These are phyloP conservation scores for Sclerotiophoma versabilis DNA, from an alignment of 2,329 filamentous ascomycete species.

Conservation along the genomic window DNA sequence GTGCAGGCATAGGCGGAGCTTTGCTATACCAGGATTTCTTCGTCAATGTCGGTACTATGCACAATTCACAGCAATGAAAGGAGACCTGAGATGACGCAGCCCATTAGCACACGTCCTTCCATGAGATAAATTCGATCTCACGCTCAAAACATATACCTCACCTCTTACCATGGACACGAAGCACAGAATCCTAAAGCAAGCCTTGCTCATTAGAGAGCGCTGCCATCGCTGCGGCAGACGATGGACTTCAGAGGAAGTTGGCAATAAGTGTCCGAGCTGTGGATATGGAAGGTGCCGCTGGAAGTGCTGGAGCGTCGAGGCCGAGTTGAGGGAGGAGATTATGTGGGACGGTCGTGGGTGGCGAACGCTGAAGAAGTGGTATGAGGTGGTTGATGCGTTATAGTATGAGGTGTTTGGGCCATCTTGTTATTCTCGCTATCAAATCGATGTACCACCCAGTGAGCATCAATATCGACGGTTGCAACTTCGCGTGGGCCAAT, in stretches of 20 bases:
- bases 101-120: neutral
- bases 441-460: conserved; percentile 22
- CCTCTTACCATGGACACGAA: neutral
- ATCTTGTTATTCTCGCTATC: no score
- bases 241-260: conserved; percentile 1
- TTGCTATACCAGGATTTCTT: neutral
- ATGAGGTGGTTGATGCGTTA: neutral
- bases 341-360: neutral
- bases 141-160: neutral
- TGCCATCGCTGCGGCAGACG: conserved; percentile 5
- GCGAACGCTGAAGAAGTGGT: neutral
- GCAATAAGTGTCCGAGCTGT: conserved; percentile 2
- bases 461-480: no score
- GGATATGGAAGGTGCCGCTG: neutral
- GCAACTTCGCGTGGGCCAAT: no score
- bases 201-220: neutral
- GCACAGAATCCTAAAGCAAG: neutral
- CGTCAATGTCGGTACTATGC: neutral
- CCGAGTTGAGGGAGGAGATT: neutral
- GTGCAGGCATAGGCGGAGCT: neutral
- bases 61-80: neutral
- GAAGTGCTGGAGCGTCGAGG: neutral
- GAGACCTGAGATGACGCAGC: no score
- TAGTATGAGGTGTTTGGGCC: neutral
- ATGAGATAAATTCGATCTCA: neutral